Percentiles rank a stretch among this genome's conserved stretches.
phyloP scores from a whole-genome alignment of 108 stramenopile genomes.

The Cyclostephanos invisitatus region DNA sequence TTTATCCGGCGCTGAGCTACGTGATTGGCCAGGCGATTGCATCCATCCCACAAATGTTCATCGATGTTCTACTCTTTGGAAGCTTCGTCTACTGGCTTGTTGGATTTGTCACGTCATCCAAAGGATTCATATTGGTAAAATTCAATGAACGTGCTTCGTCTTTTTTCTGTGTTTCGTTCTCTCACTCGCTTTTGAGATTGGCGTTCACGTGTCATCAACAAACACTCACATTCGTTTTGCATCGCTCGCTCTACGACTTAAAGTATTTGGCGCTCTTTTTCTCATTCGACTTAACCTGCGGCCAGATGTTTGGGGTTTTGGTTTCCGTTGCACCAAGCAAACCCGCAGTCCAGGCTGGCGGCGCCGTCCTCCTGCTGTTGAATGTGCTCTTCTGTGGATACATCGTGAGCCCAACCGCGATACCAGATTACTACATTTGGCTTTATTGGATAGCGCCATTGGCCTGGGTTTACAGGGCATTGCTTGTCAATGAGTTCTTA shows the following conservation, averaged over 20 bases:
- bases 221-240: neutral
- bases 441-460: constrained; percentile 44
- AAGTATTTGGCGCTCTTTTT: constrained; percentile 38
- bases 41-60: constrained; percentile 38
- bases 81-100: constrained; percentile 49
- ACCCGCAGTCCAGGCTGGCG: constrained; percentile 33
- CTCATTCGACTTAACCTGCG: constrained; percentile 34
- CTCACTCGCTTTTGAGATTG: neutral
- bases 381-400: constrained; percentile 47
- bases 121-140: constrained; percentile 11
- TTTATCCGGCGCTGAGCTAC: constrained; percentile 57
- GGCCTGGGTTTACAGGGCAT: constrained; percentile 46
- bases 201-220: too few species aligned
- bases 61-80: constrained; percentile 43
- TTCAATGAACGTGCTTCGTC: neutral
- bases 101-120: constrained; percentile 27
- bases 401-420: constrained; percentile 39
- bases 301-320: constrained; percentile 33
- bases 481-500: constrained; percentile 43
- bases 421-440: constrained; percentile 47
- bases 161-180: neutral
- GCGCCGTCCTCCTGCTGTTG: constrained; percentile 40
- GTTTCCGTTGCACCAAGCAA: constrained; percentile 38
- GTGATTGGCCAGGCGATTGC: constrained; percentile 38
- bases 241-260: too few species aligned